Evolutionary conservation across 805 yeast genomes (phyloP).

Genomic region (Ogataea glucozyma): DNA sequence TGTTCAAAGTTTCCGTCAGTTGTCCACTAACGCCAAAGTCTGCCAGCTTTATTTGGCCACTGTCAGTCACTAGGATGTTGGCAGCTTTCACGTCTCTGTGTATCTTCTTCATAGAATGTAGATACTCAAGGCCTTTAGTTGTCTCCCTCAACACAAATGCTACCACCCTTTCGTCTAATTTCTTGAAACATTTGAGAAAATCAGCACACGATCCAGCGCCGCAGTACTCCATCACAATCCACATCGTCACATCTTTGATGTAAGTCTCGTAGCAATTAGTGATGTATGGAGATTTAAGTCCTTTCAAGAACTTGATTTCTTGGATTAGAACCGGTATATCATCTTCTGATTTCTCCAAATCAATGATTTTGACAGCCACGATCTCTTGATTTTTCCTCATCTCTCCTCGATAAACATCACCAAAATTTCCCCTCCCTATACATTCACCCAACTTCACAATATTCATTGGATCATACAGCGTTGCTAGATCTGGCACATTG

Average conservation of each 20-base stretch:
- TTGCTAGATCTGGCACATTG: background rate
- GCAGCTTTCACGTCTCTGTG: constrained; percentile 94
- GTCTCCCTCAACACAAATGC: constrained; percentile 64
- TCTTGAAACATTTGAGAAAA: constrained; percentile 55
- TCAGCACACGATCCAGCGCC: constrained; percentile 93
- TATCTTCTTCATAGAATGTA: constrained; percentile 73
- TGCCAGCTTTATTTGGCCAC: constrained; percentile 76
- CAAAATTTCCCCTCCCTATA: constrained; percentile 84
- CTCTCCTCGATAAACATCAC: constrained; percentile 74
- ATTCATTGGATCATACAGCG: constrained; percentile 21
- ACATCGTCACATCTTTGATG: constrained; percentile 65
- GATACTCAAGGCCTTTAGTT: constrained; percentile 68
- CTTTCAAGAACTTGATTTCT: constrained; percentile 76
- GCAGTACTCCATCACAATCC: constrained; percentile 93
- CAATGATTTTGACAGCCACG: constrained; percentile 87
- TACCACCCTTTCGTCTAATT: constrained; percentile 58
- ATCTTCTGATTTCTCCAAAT: constrained; percentile 76
- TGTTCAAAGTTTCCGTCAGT: constrained; percentile 52
- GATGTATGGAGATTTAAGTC: constrained; percentile 63
- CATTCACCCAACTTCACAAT: constrained; percentile 46
- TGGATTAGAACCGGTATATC: constrained; percentile 69
- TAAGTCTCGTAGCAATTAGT: constrained; percentile 68
- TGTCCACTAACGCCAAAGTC: constrained; percentile 95
- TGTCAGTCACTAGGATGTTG: constrained; percentile 70
- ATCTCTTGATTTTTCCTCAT: constrained; percentile 35